A percentile compares a stretch with the other conserved stretches of the same genome.
phyloP scores from a whole-genome alignment of 345 rosid genomes.

The Populus alba region DNA sequence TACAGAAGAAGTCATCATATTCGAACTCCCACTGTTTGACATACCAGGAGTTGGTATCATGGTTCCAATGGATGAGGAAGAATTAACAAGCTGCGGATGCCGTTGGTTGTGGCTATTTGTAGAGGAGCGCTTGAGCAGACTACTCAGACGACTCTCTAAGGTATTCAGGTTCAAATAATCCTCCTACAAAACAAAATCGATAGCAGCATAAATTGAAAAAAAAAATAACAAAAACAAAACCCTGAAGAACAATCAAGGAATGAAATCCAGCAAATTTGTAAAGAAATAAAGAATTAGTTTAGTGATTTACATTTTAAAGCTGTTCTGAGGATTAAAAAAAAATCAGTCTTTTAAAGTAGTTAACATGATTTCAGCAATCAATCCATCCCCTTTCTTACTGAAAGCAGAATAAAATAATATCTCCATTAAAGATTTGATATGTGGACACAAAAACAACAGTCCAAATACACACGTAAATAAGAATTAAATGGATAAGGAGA shows the following conservation, averaged over 20 bases:
- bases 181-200: slow-evolving; percentile 45
- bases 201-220: slow-evolving; percentile 7
- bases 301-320: neutral
- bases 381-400: neutral
- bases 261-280: neutral
- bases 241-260: neutral
- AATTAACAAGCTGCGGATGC: slow-evolving; percentile 47
- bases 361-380: neutral
- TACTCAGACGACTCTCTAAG: slow-evolving; percentile 60
- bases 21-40: slow-evolving; percentile 55
- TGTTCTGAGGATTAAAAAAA: neutral
- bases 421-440: neutral
- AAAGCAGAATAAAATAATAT: neutral
- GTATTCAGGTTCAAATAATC: slow-evolving; percentile 73
- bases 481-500: neutral
- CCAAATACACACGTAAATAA: neutral
- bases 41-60: slow-evolving; percentile 98
- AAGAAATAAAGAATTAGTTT: neutral
- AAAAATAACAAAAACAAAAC: slow-evolving; percentile 1
- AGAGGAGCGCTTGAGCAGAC: slow-evolving; percentile 40
- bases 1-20: slow-evolving; percentile 51
- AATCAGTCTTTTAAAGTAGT: neutral
- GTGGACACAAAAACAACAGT: neutral
- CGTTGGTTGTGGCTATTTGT: slow-evolving; percentile 45
- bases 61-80: slow-evolving; percentile 60